phyloP scores from a whole-genome alignment of 2,329 filamentous ascomycete species.

The Gaeumannomyces sp. region DNA sequence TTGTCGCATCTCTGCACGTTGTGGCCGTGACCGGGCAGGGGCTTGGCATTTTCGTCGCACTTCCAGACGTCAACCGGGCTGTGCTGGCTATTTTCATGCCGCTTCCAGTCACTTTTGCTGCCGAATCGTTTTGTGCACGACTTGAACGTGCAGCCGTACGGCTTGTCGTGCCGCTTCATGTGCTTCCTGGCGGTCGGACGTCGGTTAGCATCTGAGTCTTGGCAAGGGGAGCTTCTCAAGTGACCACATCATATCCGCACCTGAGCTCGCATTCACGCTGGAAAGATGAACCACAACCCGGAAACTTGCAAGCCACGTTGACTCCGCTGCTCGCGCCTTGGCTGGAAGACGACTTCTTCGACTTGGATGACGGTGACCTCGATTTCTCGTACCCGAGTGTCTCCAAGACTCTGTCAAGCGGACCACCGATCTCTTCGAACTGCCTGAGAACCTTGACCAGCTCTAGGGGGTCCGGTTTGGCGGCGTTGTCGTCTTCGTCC shows the following conservation, averaged over 20 bases:
- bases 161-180: slow-evolving; percentile 70
- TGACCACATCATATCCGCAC: slow-evolving; percentile 29
- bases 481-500: neutral
- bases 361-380: neutral
- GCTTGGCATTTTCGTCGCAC: slow-evolving; percentile 42
- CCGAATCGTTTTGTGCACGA: slow-evolving; percentile 70
- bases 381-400: neutral
- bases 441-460: neutral
- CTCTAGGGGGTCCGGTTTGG: neutral
- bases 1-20: slow-evolving; percentile 41
- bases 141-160: slow-evolving; percentile 73
- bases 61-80: slow-evolving; percentile 65
- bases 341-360: slow-evolving; percentile 1
- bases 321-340: neutral
- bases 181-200: slow-evolving; percentile 60
- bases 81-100: slow-evolving; percentile 80
- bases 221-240: neutral
- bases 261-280: slow-evolving; percentile 29
- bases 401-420: neutral
- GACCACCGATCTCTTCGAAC: neutral
- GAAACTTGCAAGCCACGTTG: neutral
- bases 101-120: slow-evolving; percentile 93
- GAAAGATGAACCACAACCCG: neutral
- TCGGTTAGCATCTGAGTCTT: neutral
- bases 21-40: neutral